These are phyloP conservation scores for Stephania yunnanensis DNA, from an alignment of 164 flowering plant genomes.

Conservation along the genomic window DNA sequence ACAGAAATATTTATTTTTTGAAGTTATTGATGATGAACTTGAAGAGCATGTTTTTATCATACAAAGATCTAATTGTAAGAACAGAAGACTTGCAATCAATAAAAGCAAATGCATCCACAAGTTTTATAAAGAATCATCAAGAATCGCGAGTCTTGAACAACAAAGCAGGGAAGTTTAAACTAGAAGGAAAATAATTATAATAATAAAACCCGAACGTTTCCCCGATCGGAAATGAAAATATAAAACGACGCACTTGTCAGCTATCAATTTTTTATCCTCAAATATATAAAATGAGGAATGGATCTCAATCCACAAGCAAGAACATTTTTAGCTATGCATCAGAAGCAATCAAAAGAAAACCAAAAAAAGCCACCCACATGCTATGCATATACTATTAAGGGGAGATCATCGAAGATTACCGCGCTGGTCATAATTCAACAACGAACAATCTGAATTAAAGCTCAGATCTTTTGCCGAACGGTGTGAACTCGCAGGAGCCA, in stretches of 20 bases:
- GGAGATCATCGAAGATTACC: constrained; percentile 15
- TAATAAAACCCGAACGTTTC: neutral
- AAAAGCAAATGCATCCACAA: neutral
- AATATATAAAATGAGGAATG: neutral
- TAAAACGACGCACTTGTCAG: neutral
- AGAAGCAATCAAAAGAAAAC: neutral
- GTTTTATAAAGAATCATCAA: constrained; percentile 1
- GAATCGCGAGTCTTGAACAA: neutral
- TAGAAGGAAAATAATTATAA: too few relatives aligned
- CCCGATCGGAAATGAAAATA: neutral
- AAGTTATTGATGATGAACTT: too few relatives aligned
- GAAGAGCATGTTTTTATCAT: too few relatives aligned
- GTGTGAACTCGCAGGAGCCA: constrained; percentile 21
- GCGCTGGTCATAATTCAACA: constrained; percentile 18
- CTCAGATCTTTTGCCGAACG: constrained; percentile 20
- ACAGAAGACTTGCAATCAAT: neutral
- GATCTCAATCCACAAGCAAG: neutral
- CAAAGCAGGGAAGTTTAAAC: neutral
- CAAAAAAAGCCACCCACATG: neutral
- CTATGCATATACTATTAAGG: neutral
- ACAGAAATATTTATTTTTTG: too few relatives aligned
- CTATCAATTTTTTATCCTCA: constrained; percentile 1
- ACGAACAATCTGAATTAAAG: constrained; percentile 20
- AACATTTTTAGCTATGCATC: neutral
- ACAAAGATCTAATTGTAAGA: neutral